A percentile compares a stretch with the other conserved stretches of the same genome.
phyloP scores from a whole-genome alignment of 2,329 filamentous ascomycete genomes.

The Ceratocystis colombiana region DNA sequence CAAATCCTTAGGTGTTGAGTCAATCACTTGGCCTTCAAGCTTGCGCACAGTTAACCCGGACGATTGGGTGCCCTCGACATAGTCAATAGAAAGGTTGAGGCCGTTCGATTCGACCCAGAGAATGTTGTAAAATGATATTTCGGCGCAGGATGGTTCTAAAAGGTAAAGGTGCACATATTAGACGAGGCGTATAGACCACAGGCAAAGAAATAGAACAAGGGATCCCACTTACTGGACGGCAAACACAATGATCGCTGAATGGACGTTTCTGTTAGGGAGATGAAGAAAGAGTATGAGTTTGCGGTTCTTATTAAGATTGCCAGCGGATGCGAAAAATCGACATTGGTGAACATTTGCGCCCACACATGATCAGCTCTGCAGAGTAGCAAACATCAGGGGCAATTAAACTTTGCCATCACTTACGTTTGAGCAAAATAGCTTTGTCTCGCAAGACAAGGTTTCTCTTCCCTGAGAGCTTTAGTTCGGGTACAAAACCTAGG shows the following conservation, averaged over 20 bases:
- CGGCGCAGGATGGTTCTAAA: conserved; percentile 15
- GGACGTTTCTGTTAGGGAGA: conserved; percentile 13
- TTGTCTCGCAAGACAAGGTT: conserved; percentile 26
- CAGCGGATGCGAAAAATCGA: not conserved
- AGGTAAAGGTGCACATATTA: not conserved
- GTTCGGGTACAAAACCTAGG: conserved; percentile 6
- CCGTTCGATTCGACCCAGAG: conserved; percentile 63
- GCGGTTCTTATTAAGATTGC: not conserved
- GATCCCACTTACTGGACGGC: conserved; percentile 22
- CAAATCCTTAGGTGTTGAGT: conserved; percentile 37
- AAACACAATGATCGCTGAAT: conserved; percentile 21
- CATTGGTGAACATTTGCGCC: not conserved
- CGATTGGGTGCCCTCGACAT: conserved; percentile 48
- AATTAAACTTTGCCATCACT: not conserved
- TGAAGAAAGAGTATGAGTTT: conserved; percentile 16
- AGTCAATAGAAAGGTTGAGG: conserved; percentile 58
- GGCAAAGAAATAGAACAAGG: not conserved
- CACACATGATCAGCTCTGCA: not conserved
- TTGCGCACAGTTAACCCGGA: conserved; percentile 50
- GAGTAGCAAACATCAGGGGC: not conserved
- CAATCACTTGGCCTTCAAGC: conserved; percentile 43
- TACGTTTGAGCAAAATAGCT: conserved; percentile 28
- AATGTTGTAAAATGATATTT: conserved; percentile 51
- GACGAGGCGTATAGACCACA: not conserved
- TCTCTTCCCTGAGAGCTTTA: conserved; percentile 27